These are phyloP conservation scores for Diaporthe sp. DNA, from an alignment of 2,329 filamentous ascomycete species.

Conservation along the genomic window DNA sequence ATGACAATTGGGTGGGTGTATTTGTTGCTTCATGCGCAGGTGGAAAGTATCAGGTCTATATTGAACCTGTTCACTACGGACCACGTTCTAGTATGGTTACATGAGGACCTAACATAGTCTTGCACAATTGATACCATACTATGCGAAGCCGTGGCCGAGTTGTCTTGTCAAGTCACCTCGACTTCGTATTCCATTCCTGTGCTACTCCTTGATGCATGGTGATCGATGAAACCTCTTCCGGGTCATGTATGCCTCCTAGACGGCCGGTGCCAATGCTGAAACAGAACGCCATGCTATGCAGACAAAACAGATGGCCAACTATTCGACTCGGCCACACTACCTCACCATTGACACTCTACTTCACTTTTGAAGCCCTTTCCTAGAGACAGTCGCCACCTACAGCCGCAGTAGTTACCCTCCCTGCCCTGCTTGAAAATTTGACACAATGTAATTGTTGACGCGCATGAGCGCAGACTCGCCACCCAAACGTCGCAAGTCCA, in stretches of 20 bases:
- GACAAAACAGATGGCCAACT: neutral
- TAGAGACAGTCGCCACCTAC: neutral
- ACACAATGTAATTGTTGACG: neutral
- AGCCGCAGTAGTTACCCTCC: neutral
- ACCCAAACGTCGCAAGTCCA: too few species aligned
- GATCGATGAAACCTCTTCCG: neutral
- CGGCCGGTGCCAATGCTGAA: neutral
- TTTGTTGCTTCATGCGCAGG: too few species aligned
- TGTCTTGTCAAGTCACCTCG: neutral
- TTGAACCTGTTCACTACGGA: neutral
- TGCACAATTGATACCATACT: neutral
- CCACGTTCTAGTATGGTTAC: neutral
- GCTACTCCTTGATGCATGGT: slow-evolving; percentile 9
- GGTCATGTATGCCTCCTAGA: neutral
- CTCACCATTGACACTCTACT: neutral
- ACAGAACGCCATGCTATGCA: slow-evolving; percentile 23
- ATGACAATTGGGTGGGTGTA: neutral
- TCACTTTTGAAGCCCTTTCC: neutral
- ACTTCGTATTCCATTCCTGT: neutral
- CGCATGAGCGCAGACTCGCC: neutral
- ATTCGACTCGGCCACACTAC: neutral
- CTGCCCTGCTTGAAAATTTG: too few species aligned
- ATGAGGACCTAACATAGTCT: neutral
- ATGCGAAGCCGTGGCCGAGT: neutral
- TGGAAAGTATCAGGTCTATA: neutral